Evolutionary conservation across 495 filamentous ascomycete species (phyloP).

Genomic region (Talaromyces nanjingensis): DNA sequence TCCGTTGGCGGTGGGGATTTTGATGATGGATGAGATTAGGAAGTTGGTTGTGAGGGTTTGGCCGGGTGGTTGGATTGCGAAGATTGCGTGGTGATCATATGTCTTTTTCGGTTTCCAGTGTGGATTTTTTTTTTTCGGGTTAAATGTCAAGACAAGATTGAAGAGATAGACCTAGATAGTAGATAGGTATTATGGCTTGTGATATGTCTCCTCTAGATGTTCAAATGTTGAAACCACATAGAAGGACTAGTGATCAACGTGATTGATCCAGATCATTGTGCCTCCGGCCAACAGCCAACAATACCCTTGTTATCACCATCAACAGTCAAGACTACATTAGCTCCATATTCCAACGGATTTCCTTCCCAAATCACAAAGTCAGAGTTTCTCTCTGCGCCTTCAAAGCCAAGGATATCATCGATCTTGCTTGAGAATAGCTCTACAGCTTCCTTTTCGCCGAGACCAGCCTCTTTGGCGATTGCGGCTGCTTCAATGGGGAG

Average conservation of each 20-base stretch:
- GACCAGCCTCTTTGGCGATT: constrained; percentile 20
- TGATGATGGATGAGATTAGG: constrained; percentile 51
- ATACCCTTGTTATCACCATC: constrained; percentile 15
- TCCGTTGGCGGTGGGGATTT: constrained; percentile 52
- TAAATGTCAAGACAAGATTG: neutral
- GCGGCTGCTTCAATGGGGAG: constrained; percentile 32
- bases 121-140: neutral
- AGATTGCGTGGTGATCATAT: constrained; percentile 39
- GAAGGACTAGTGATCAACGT: neutral
- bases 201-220: neutral
- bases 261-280: neutral
- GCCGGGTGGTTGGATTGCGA: constrained; percentile 37
- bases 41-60: constrained; percentile 46
- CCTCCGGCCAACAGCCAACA: constrained; percentile 10
- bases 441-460: constrained; percentile 21
- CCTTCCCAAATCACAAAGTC: constrained; percentile 35
- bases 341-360: constrained; percentile 29
- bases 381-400: constrained; percentile 11
- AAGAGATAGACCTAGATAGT: neutral
- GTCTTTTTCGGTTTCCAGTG: neutral
- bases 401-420: constrained; percentile 38
- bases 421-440: constrained; percentile 41
- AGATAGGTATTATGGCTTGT: neutral
- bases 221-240: neutral
- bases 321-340: constrained; percentile 26